Base-by-base conservation (phyloP, 805 yeast species). In the Komagataella kurtzmanii region DNA sequence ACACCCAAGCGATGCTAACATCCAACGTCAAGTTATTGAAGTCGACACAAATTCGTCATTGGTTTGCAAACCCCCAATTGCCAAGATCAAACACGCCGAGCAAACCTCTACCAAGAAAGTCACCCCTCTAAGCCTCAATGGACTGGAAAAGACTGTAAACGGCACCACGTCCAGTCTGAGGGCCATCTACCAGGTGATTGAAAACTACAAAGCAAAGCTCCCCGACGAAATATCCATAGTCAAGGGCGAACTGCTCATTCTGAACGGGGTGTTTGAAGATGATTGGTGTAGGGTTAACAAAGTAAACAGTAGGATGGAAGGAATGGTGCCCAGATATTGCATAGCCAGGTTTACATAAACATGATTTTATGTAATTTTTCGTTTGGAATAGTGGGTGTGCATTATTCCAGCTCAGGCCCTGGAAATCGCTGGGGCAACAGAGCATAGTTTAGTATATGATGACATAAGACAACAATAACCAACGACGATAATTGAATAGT, bases 251-350 rank as follows among this genome's bases (percentile, higher is more conserved):
- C 14, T 43, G 3, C 47, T 45, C 6, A 5, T 10, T 10, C n/a
- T 52, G 6, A 8, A 30, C 12, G 40, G 44, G 12, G 24, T 17
- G n/a, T 49, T 46, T 48, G 52, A 50, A 17, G 58, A 55, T 30
- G 55, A 55, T 6, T 55, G 58, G 58, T 53, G 56, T 40, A 18
- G 47, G 23, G 45, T 51, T 3, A 49, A 51, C 7, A 50, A 46
- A 23, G 47, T 51, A 6, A 36, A 10, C 6, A 48, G 21, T 21
- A 30, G 10, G 19, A 8, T n/a, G 17, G 17, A n/a, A 3, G 57
- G 57, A 2, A 24, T 55, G 23, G 54, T 55, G 17, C 57, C 57
- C 14, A n/a, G 24, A 17, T 18, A 24, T 10, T 53, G 54, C 46
- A 8, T 51, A 7, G 52, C 43, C 17, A 50, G 49, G 14, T 7